Evolutionary conservation across 1,284 basidiomycete genomes (phyloP), one percentile per base, ranked within the genome.

Genomic region (Limonomyces culmigenus): DNA sequence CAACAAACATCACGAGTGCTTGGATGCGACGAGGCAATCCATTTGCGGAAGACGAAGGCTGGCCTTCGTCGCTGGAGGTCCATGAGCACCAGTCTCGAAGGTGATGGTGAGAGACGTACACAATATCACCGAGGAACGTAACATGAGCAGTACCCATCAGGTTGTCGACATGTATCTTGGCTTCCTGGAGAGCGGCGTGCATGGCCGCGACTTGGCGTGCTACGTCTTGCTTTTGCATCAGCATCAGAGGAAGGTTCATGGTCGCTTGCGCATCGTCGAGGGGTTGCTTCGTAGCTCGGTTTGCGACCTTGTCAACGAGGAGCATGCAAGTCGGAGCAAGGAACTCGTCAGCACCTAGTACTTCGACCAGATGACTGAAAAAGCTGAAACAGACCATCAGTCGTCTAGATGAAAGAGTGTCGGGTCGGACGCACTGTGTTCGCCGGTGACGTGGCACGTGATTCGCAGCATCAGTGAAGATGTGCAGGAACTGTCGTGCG

Each of bases 381-480:
- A 99, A 92, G 39, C 87, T 85, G 37, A 39, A 47, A 11, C 5
- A 16, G n/a, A n/a, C n/a, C n/a, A n/a, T n/a, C n/a, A n/a, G n/a
- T n/a, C n/a, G n/a, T n/a, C n/a, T n/a, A n/a, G n/a, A n/a, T 11
- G 16, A 11, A 6, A 17, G 30, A 11, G 8, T 13, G 30, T 17
- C 30, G 25, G 8, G 20, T 32, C 41, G 32, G 19, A 65, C 70
- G 25, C 40, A 88, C 78, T 74, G 77, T 41, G 75, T 76, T 27
- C 88, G 74, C 19, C 89, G 75, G 53, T 93, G 88, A 3, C 84
- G 71, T 15, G 88, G 88, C 40, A 93, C 74, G 46, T 92, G 87
- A 41, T 73, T 75, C 2, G 79, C 70, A 0, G 89, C 89, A 51
- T 89, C 87, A 0, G 85, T 84, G 53, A 93, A 92, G 21, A 89